Evolutionary conservation across 441 rosid genomes (phyloP), one percentile per base, ranked within the genome.

Genomic region (Manihot esculenta): DNA sequence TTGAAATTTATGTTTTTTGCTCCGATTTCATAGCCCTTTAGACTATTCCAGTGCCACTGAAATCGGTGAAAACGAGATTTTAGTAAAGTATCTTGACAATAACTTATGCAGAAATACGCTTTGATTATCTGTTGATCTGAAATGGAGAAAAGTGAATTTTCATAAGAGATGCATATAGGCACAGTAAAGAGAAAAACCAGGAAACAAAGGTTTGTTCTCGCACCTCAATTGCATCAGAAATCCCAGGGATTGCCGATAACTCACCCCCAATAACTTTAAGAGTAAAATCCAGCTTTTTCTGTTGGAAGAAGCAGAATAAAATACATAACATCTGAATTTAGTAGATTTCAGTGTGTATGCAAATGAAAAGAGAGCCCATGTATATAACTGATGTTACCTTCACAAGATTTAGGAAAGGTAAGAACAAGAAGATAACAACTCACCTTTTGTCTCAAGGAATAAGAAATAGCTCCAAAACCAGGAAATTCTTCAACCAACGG

Each of bases 401-500:
- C 60, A 26, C 33, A 12, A 56, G 60, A 18, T 24, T 24, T 56
- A 18, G 1, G 20, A 27, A 35, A 27, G 48, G 14, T 48, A 23
- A 15, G 14, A 33, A 12, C 18, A 20, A 51, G 26, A 38, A 47
- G 38, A n/a, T 7, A 35, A 33, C 26, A 42, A 70, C 55, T 70
- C 49, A 95, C 98, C 92, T 89, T 93, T 75, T 93, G 76, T 80
- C 94, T 90, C 63, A 93, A 82, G 70, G 99, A 96, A 81, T 83
- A 93, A 76, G 87, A 83, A 69, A 96, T 85, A 79, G 99, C 99
- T 83, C 97, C 98, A 81, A 96, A 96, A 78, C 99, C 88, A 66
- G 99, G 99, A 72, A 96, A 84, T 63, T 96, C 98, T 33, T 85
- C 90, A 79, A 93, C 98, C 47, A 93, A 80, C 57, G 99, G 99